Evolutionary conservation across 257 asterid genomes (phyloP), one percentile per base, ranked within the genome.

Genomic region (Nicotiana undulata): DNA sequence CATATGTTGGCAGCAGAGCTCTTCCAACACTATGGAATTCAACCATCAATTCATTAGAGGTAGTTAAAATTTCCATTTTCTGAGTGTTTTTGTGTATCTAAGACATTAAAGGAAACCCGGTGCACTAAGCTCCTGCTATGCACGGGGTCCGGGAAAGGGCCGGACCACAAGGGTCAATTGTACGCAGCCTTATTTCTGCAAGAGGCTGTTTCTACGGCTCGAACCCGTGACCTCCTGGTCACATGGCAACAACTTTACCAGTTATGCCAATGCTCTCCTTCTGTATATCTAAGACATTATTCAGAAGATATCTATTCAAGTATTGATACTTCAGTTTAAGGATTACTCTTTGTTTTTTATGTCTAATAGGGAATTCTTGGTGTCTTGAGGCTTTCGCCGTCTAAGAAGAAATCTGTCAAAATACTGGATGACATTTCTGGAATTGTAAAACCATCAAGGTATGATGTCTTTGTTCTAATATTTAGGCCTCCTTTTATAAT

Each of bases 371-470:
- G 90, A 40, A 80, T 90, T 75, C 91, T 90, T 29, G 89, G 93
- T 55, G 63, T 55, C 61, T 60, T 92, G 82, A 89, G 88, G 77
- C 75, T 92, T 79, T 89, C 88, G 63, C 91, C 95, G 0, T 87
- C 97, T 6, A 88, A 88, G 83, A 92, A 90, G 86, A 88, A 81
- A 89, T 63, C 90, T 66, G 88, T 90, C 88, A 90, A 89, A 85
- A 92, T 96, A 86, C 97, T 96, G 60, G 88, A 86, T 31, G 88
- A 91, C 81, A 89, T 91, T 78, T 90, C 88, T 28, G 98, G 99
- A 75, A 88, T 90, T 70, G 86, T 94, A 74, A 94, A 90, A 81
- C 98, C 99, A 72, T 91, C 97, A 29, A 96, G 97, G 99, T 92
- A 84, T 49, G 93, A 26, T 24, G 61, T 26, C 26, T 51, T 81